Percentiles rank a stretch among this genome's conserved stretches.
Conservation (phyloP, 208 protist genomes). For the Entamoeba invadens region DNA sequence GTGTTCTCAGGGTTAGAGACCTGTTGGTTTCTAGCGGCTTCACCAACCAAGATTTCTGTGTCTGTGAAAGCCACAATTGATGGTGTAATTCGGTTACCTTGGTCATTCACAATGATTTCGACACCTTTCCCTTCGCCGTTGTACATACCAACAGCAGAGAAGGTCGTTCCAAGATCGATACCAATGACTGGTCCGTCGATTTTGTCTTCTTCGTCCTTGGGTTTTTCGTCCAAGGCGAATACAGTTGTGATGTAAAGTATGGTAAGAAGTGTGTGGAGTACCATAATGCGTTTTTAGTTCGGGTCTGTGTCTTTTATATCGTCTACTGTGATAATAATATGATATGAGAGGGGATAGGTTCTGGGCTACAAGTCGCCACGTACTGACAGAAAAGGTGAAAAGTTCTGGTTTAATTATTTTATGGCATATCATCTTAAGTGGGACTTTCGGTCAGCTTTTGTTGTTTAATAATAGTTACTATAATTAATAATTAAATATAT, state of each 20-base stretch:
- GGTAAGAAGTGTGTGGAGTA: too few species aligned
- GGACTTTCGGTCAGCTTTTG: too few species aligned
- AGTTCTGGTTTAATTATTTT: too few species aligned
- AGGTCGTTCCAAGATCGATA: slow-evolving; percentile 33
- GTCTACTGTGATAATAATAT: too few species aligned
- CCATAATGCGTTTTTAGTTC: too few species aligned
- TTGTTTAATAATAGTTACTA: too few species aligned
- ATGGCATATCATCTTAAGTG: too few species aligned
- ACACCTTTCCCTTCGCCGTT: neutral
- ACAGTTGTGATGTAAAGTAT: neutral
- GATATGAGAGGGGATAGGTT: too few species aligned
- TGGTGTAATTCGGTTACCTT: slow-evolving; percentile 45
- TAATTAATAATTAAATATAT: too few species aligned
- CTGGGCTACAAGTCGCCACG: too few species aligned
- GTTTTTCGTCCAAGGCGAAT: neutral
- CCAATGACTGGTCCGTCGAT: slow-evolving; percentile 12
- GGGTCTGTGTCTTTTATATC: too few species aligned
- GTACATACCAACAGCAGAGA: slow-evolving; percentile 21
- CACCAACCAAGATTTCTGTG: slow-evolving; percentile 53
- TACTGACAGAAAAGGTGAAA: too few species aligned
- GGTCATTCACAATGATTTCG: slow-evolving; percentile 65
- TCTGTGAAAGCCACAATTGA: slow-evolving; percentile 73
- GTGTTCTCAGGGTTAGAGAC: slow-evolving; percentile 68
- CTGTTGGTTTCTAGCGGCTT: slow-evolving; percentile 59
- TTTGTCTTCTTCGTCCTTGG: neutral